These are phyloP conservation scores for Penicillium coffeae DNA, from an alignment of 495 filamentous ascomycete genomes.

Conservation along the genomic window DNA sequence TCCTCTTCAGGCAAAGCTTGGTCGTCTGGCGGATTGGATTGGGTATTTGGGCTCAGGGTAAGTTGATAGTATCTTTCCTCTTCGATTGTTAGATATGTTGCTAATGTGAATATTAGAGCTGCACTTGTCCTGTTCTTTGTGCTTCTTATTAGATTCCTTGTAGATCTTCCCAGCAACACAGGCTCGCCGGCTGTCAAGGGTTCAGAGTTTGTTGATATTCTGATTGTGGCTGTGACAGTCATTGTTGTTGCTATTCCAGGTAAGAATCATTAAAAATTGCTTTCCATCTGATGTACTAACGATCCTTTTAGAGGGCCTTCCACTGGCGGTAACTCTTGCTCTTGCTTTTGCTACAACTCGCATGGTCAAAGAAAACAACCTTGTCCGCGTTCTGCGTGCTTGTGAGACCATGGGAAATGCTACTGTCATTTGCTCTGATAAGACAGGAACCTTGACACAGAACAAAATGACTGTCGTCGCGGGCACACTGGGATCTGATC, in stretches of 20 bases:
- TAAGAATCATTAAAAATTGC: constrained; percentile 11
- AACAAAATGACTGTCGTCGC: constrained; percentile 71
- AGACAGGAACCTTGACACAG: constrained; percentile 67
- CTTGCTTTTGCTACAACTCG: constrained; percentile 65
- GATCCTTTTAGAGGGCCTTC: constrained; percentile 51
- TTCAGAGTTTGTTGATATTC: constrained; percentile 60
- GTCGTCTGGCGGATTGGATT: constrained; percentile 61
- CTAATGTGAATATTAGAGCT: too few species aligned
- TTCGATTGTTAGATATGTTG: too few species aligned
- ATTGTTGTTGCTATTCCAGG: constrained; percentile 68
- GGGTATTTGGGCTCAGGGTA: constrained; percentile 48
- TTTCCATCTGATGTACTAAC: constrained; percentile 9
- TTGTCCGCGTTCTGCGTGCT: constrained; percentile 61
- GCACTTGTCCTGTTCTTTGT: constrained; percentile 62
- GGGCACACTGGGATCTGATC: constrained; percentile 53
- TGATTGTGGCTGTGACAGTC: constrained; percentile 67
- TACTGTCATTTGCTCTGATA: constrained; percentile 66
- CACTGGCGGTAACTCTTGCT: constrained; percentile 64
- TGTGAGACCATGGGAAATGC: constrained; percentile 74
- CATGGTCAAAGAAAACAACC: constrained; percentile 68
- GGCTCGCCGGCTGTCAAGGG: constrained; percentile 53
- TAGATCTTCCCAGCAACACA: constrained; percentile 45
- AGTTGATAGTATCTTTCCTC: constrained; percentile 11
- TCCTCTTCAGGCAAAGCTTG: constrained; percentile 62
- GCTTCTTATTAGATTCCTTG: constrained; percentile 58